These are phyloP conservation scores for Alternaria ventricosa DNA, from an alignment of 2,329 filamentous ascomycete species.

Conservation along the genomic window DNA sequence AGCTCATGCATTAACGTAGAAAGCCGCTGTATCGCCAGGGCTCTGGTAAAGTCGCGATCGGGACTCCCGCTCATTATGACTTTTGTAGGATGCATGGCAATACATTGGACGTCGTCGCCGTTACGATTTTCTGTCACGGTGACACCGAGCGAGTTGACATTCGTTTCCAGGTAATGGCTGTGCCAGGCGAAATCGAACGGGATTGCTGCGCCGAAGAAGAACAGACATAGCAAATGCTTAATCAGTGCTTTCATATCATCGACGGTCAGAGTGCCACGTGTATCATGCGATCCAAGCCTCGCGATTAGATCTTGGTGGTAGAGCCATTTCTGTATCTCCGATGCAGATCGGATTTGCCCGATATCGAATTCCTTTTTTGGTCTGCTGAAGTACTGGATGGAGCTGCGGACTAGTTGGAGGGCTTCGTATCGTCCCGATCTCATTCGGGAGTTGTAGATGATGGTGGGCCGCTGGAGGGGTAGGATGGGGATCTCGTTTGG, in stretches of 20 bases:
- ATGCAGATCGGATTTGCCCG: not conserved
- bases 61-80: rapidly evolving
- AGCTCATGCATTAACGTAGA: not conserved
- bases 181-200: not conserved
- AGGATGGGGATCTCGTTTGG: not conserved
- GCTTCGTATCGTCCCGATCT: not conserved
- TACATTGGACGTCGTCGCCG: not conserved
- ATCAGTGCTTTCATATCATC: not conserved
- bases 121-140: not conserved
- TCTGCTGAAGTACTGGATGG: not conserved
- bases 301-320: rapidly evolving
- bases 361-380: not conserved
- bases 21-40: not conserved
- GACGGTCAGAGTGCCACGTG: rapidly evolving
- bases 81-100: not conserved
- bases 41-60: rapidly evolving
- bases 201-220: not conserved
- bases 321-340: not conserved
- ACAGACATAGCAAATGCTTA: rapidly evolving
- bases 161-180: not conserved
- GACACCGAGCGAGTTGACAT: not conserved
- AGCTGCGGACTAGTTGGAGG: not conserved
- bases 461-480: not conserved
- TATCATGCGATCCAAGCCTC: not conserved
- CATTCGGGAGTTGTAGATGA: rapidly evolving